A percentile compares a stretch with the other conserved stretches of the same genome.
These are phyloP conservation scores for Fusarium udum DNA, from an alignment of 2,329 filamentous ascomycete species.

Conservation along the genomic window DNA sequence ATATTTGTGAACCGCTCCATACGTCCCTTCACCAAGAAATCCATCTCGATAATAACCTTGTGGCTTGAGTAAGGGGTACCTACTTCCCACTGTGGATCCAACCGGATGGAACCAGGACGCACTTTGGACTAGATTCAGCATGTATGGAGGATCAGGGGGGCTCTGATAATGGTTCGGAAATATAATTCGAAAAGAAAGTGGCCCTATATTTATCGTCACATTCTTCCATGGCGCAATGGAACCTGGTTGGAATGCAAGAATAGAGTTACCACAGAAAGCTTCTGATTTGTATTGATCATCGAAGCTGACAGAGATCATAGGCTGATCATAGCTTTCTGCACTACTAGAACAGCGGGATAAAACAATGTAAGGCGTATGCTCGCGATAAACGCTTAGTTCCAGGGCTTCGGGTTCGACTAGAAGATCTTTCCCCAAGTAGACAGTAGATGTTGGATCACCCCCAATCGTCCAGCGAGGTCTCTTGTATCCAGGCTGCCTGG, in stretches of 20 bases:
- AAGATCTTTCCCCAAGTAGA: not conserved
- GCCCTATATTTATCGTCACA: not conserved
- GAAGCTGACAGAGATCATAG: not conserved
- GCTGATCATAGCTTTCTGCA: not conserved
- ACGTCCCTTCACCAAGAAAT: not conserved
- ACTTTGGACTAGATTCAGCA: not conserved
- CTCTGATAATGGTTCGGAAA: not conserved
- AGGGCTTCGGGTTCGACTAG: not conserved
- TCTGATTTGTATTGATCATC: not conserved
- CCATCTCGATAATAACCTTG: not conserved
- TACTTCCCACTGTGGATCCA: not conserved
- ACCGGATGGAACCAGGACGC: not conserved
- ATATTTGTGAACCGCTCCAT: not conserved
- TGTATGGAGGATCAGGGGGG: not conserved
- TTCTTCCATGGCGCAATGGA: not conserved
- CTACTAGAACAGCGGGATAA: not conserved
- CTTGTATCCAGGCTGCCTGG: not conserved
- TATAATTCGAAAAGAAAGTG: not conserved
- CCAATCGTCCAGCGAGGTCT: not conserved
- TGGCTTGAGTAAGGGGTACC: not conserved
- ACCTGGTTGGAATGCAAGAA: not conserved
- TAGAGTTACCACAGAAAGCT: not conserved
- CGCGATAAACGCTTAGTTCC: not conserved
- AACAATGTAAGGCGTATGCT: not conserved
- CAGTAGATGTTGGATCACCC: not conserved